Evolutionary conservation across 1,284 basidiomycete species (phyloP).

Genomic region (Chondrostereum purpureum): DNA sequence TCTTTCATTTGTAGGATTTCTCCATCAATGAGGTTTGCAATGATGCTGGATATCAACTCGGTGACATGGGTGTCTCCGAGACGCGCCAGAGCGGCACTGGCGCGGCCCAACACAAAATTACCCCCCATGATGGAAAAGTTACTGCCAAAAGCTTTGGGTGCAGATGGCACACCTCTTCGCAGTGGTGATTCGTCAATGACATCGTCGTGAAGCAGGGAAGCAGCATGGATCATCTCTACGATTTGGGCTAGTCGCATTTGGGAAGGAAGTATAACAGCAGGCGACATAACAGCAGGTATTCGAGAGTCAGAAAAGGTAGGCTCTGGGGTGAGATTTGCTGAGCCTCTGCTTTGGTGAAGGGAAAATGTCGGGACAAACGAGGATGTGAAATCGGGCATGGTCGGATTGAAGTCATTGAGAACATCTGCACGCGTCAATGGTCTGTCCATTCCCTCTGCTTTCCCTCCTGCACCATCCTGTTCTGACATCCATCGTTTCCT

Average conservation of each 20-base stretch:
- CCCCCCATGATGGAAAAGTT: conserved; percentile 93
- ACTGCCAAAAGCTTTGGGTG: conserved; percentile 89
- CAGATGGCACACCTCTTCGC: conserved; percentile 77
- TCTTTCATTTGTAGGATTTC: conserved; percentile 87
- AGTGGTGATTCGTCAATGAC: conserved; percentile 86
- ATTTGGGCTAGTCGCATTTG: conserved; percentile 94
- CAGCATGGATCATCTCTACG: conserved; percentile 98
- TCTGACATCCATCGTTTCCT: conserved; percentile 38
- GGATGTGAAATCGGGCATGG: conserved; percentile 61
- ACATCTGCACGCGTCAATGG: conserved; percentile 70
- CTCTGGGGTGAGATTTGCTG: conserved; percentile 16
- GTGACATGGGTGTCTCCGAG: conserved; percentile 87
- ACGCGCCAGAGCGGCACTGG: conserved; percentile 82
- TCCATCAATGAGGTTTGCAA: conserved; percentile 94
- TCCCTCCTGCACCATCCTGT: conserved; percentile 51
- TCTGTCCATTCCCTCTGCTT: conserved; percentile 48
- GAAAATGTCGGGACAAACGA: conserved; percentile 34
- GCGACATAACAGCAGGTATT: conserved; percentile 27
- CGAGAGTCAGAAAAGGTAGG: conserved; percentile 6
- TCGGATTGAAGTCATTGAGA: conserved; percentile 82
- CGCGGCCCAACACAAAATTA: conserved; percentile 91
- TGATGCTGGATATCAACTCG: conserved; percentile 88
- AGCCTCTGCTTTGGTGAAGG: conserved; percentile 26
- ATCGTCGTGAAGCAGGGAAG: conserved; percentile 92
- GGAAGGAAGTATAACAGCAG: conserved; percentile 61